A percentile compares a stretch with the other conserved stretches of the same genome.
Conservation (phyloP, 306 rosid species). For the Leucaena leucocephala region DNA sequence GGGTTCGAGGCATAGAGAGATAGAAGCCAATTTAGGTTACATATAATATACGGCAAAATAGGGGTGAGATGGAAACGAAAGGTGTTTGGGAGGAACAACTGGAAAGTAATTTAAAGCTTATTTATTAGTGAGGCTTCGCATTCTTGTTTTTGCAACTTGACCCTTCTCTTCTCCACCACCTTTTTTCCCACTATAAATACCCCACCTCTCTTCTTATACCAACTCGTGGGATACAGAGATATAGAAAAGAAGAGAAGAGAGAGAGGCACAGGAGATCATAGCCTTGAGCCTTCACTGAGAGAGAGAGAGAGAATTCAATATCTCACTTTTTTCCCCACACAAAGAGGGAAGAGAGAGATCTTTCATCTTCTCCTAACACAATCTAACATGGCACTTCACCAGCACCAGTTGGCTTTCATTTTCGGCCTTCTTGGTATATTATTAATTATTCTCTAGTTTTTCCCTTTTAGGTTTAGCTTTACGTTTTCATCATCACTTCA, state of each 20-base stretch:
- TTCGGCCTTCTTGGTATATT: constrained; percentile 78
- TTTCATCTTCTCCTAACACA: no score
- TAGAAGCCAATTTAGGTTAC: constrained; percentile 35
- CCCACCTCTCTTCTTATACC: constrained; percentile 14
- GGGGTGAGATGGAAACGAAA: constrained; percentile 34
- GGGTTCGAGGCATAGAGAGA: constrained; percentile 11
- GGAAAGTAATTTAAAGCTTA: constrained; percentile 47
- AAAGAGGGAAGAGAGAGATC: background rate
- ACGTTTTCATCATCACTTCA: no score
- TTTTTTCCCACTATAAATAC: constrained; percentile 48
- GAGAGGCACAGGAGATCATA: background rate
- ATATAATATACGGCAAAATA: background rate
- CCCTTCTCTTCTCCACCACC: background rate
- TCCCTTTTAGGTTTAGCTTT: no score
- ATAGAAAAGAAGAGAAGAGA: background rate
- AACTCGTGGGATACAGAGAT: constrained; percentile 21
- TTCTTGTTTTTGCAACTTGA: constrained; percentile 36
- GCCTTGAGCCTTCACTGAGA: background rate
- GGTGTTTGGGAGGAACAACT: constrained; percentile 44
- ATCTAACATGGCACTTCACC: constrained; percentile 46
- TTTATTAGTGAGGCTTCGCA: constrained; percentile 9
- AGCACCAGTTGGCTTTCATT: constrained; percentile 46
- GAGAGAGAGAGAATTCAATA: background rate
- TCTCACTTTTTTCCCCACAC: no score
- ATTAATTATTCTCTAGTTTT: no score